Base-by-base conservation (phyloP, 495 filamentous ascomycete genomes). In the Penicillium bialowiezense region DNA sequence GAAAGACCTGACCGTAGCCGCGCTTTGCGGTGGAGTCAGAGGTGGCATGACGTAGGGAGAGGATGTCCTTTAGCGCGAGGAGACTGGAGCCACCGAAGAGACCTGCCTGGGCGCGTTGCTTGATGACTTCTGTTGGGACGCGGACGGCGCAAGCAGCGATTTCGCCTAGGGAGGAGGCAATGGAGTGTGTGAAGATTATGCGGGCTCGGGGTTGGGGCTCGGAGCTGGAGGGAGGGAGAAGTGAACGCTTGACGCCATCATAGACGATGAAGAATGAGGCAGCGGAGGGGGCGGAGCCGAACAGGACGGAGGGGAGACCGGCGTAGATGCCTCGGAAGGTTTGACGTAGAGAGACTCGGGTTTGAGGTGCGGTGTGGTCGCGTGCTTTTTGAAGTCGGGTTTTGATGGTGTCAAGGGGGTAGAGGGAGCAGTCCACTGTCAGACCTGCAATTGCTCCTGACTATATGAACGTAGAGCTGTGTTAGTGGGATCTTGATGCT, bases 261-360 rank as follows among this genome's bases (percentile, higher is more conserved):
- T 98, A 98, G 48, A 91, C 95, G 64, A 90, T 88, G 81, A 98
- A 98, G 81, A 98, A 98, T 54, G 96, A 89, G 34, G 93, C 92
- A 5, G 93, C 93, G n/a, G 90, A 91, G 5, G 93, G 93, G 1
- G 95, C 95, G 29, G 90, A 96, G 34, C 87, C 87, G 43, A 85
- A 79, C 36, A 80, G 60, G n/a, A 88, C 72, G 23, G 82, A 83
- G 6, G 86, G 80, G 19, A 88, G 68, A 24, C 79, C 81, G 40
- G 84, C 86, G 24, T 86, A 86, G 33, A 83, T 69, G 9, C 86
- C 85, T 45, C 93, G 93, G 57, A 97, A 82, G 24, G 72, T 70
- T 52, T 74, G 70, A 28, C 65, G 64, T 5, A 73, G 62, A 33
- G 70, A 67, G n/a, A 70, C 44, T n/a, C 56, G 58, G 13, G 69